Conservation (phyloP, 345 rosid species). For the Salix arbutifolia region DNA sequence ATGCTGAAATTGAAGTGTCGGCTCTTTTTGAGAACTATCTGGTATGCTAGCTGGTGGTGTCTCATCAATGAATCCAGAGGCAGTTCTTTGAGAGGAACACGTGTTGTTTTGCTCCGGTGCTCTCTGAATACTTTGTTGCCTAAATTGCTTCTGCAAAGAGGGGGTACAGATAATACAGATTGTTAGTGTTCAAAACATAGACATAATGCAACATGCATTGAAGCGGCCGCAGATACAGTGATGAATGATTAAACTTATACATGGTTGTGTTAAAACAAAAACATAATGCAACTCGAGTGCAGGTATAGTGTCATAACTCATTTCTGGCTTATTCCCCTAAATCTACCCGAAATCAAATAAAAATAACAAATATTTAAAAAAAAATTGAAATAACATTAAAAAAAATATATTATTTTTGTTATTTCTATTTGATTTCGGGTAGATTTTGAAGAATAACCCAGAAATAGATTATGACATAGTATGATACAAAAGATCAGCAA, state of each 20-base stretch:
- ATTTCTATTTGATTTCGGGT: too few relatives aligned
- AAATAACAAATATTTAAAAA: too few relatives aligned
- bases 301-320: neutral
- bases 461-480: too few relatives aligned
- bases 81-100: slow-evolving; percentile 28
- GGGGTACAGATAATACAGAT: neutral
- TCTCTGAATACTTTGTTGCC: slow-evolving; percentile 39
- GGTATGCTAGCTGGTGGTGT: slow-evolving; percentile 15
- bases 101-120: slow-evolving; percentile 28
- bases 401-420: too few relatives aligned
- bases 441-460: too few relatives aligned
- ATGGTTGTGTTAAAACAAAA: neutral
- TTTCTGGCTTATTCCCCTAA: too few relatives aligned
- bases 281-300: neutral
- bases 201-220: neutral
- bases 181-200: neutral
- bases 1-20: slow-evolving; percentile 15
- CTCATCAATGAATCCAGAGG: slow-evolving; percentile 25
- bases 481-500: neutral
- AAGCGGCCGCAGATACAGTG: neutral
- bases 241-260: neutral
- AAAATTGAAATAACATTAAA: too few relatives aligned
- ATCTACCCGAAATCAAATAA: too few relatives aligned
- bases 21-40: slow-evolving; percentile 19
- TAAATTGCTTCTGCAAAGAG: slow-evolving; percentile 76